Evolutionary conservation across 139 green algal species (phyloP).

Genomic region (Parachlorella kessleri): DNA sequence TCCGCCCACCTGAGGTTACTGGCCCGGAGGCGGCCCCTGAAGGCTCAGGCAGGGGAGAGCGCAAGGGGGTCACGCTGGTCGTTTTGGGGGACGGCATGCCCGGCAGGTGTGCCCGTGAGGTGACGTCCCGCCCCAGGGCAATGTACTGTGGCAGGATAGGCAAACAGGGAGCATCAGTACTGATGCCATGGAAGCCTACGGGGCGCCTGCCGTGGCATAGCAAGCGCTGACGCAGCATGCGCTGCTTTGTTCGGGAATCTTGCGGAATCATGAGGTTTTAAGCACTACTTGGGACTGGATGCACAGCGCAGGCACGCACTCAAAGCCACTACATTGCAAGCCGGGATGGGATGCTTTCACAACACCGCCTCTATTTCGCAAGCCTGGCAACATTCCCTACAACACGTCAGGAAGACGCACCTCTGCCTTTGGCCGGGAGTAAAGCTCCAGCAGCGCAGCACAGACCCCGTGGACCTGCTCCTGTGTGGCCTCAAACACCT

Average conservation of each 20-base stretch:
- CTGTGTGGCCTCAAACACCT: constrained; percentile 66
- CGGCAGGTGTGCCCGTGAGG: not conserved
- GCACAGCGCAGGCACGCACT: not conserved
- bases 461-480: constrained; percentile 70
- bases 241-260: no score
- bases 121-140: not conserved
- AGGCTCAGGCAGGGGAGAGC: not conserved
- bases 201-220: no score
- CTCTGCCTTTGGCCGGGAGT: constrained; percentile 8
- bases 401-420: not conserved
- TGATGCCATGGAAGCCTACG: not conserved
- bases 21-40: not conserved
- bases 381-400: no score
- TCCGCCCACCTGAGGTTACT: not conserved
- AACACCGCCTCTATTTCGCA: no score
- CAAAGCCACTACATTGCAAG: not conserved
- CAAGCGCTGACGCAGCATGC: no score
- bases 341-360: not conserved
- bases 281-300: not conserved
- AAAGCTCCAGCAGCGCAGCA: constrained; percentile 53
- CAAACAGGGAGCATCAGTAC: not conserved
- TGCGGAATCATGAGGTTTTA: not conserved
- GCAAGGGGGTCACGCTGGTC: not conserved
- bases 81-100: not conserved
- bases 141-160: not conserved